Evolutionary conservation across 805 yeast species (phyloP), one percentile per base, ranked within the genome.

Genomic region (Saccharomyces eubayanus): DNA sequence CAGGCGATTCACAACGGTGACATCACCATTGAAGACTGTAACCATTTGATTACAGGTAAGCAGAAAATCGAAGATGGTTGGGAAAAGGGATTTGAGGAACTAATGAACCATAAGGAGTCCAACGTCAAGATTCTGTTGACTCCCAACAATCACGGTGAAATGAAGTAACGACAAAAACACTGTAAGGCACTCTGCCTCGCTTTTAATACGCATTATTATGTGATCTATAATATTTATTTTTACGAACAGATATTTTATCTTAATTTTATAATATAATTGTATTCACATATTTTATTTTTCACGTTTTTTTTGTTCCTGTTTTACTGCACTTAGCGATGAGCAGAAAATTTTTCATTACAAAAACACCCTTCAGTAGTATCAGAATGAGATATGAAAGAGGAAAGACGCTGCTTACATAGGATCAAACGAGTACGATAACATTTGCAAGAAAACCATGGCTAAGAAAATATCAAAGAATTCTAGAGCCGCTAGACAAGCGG

Each of bases 401-500:
- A 20, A 45, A 6, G 10, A 5, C 8, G 47, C 9, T 24, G 14
- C 9, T 24, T 20, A n/a, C 30, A 20, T 28, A 20, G 12, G 30
- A n/a, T 4, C 29, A 46, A n/a, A 46, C 4, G 1, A 21, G 16
- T 14, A 46, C 27, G 20, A 14, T 21, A 46, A n/a, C 9, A 36
- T 27, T 27, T 16, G 12, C n/a, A 48, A 28, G 20, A 10, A 46
- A 11, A 46, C 16, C 11, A 64, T 63, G 67, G 64, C 61, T 6
- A 63, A 56, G 51, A 63, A 59, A 73, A 78, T 83, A 28, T 83
- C 89, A 20, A 84, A 84, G 59, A 82, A 78, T 56, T 83, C 90
- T 47, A 78, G 94, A 72, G 89, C 90, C 2, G 91, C 94, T 1
- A 81, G 91, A 71, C 76, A 89, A 66, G 85, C 84, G 6, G 79